Evolutionary conservation across 2,329 filamentous ascomycete species (phyloP), one percentile per base, ranked within the genome.

Genomic region (Diaporthe sp.): DNA sequence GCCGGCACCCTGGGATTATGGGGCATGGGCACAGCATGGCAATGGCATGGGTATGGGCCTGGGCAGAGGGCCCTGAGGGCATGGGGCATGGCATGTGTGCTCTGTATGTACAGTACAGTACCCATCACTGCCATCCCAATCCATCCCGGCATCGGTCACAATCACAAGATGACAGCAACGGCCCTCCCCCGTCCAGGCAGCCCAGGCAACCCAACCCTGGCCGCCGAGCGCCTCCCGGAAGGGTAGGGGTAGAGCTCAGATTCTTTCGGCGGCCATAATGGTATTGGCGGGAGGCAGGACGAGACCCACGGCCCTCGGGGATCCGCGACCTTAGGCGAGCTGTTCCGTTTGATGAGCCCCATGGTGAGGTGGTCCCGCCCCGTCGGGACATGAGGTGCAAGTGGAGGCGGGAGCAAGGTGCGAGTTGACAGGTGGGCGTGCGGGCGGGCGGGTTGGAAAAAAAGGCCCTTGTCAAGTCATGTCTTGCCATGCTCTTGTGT

Each of bases 311-410:
- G 42, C 30, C 30, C 47, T 51, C 27, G 61, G 66, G 66, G 66
- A 47, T 55, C 66, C 53, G 39, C 68, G 37, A 32, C 25, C 44
- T 58, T 71, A 73, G 72, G 72, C 72, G 72, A 73, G 72, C 37
- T 71, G 66, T 71, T 73, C 72, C 72, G 72, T 73, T 73, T 63
- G 69, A 71, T 71, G 69, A 71, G 69, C 55, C 47, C 69, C 69
- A 63, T 70, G 61, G n/a, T 35, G 61, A 66, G 61, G 61, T 66
- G 61, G 61, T 66, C 61, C 61, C 61, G 61, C 61, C 61, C 61
- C 61, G 61, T 66, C 61, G 61, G 61, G 61, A 66, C 61, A 66
- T 66, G 44, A 51, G 61, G 61, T 66, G 61, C 61, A 66, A 51
- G 61, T 66, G 61, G 61, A 51, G 44, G 44, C 44, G 61, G 61